Conservation (phyloP, 2,329 filamentous ascomycete species). For the Neofusicoccum parvum region DNA sequence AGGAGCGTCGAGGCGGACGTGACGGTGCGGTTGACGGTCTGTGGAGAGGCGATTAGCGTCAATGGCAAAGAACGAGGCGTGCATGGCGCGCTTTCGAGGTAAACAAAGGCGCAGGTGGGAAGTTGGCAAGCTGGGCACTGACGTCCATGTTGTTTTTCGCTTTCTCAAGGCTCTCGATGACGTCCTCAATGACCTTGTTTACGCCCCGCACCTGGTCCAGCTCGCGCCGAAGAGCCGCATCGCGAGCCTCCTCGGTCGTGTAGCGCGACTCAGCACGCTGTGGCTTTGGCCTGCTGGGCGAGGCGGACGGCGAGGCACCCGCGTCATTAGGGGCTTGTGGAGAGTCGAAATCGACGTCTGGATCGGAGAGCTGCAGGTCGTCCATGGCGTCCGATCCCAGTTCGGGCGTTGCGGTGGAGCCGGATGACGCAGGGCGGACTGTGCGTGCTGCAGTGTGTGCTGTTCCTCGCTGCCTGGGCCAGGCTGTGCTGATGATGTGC, state of each 20-base stretch:
- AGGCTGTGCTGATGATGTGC: slow-evolving; percentile 16
- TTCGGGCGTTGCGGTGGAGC: not conserved
- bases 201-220: slow-evolving; percentile 81
- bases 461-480: slow-evolving; percentile 15
- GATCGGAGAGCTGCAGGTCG: slow-evolving; percentile 56
- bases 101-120: not conserved
- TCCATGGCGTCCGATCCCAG: slow-evolving; percentile 50
- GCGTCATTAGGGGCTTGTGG: slow-evolving; percentile 48
- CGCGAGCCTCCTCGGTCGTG: slow-evolving; percentile 68
- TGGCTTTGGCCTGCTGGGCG: slow-evolving; percentile 34
- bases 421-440: not conserved
- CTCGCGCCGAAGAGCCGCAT: slow-evolving; percentile 75
- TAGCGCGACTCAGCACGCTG: slow-evolving; percentile 52
- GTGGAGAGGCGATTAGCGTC: slow-evolving; percentile 5
- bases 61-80: not conserved
- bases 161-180: slow-evolving; percentile 70
- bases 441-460: slow-evolving; percentile 15
- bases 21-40: slow-evolving; percentile 86
- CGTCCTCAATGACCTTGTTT: slow-evolving; percentile 82
- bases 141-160: slow-evolving; percentile 79
- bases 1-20: slow-evolving; percentile 84
- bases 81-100: not conserved
- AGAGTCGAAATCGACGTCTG: slow-evolving; percentile 59
- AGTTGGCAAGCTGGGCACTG: slow-evolving; percentile 30
- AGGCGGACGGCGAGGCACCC: slow-evolving; percentile 44